Evolutionary conservation across 1,284 basidiomycete species (phyloP).

Genomic region (Cutaneotrichosporon cyanovorans): DNA sequence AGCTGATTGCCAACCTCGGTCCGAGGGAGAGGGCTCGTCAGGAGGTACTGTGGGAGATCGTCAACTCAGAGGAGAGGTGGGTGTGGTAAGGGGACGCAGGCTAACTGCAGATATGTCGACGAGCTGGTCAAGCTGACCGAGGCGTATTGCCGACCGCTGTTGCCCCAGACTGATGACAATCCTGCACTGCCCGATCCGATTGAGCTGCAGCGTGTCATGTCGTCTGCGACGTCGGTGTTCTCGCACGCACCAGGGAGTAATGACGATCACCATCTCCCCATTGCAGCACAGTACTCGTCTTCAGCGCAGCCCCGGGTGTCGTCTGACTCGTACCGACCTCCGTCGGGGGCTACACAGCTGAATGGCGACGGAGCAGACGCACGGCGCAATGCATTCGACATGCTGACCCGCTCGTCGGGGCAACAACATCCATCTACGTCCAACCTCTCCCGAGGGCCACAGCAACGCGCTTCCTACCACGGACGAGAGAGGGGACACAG

Average conservation of each 20-base stretch:
- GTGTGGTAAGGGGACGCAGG: slow-evolving; percentile 27
- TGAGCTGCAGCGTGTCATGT: slow-evolving; percentile 21
- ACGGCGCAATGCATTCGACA: slow-evolving; percentile 30
- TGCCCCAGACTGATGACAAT: slow-evolving; percentile 59
- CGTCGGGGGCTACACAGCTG: background rate
- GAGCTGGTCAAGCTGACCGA: slow-evolving; percentile 87
- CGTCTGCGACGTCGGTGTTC: slow-evolving; percentile 3
- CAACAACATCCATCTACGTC: background rate
- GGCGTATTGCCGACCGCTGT: slow-evolving; percentile 79
- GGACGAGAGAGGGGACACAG: slow-evolving; percentile 3
- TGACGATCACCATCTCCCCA: slow-evolving; percentile 54
- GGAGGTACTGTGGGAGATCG: slow-evolving; percentile 96
- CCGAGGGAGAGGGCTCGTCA: slow-evolving; percentile 89
- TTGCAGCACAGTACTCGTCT: slow-evolving; percentile 68
- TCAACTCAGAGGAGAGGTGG: slow-evolving; percentile 89
- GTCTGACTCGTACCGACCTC: slow-evolving; percentile 6
- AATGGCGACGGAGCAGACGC: slow-evolving; percentile 10
- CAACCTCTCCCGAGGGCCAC: background rate
- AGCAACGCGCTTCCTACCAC: background rate
- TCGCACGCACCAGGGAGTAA: background rate
- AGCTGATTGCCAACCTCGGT: slow-evolving; percentile 86
- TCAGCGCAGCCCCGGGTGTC: slow-evolving; percentile 7
- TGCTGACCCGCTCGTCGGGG: slow-evolving; percentile 23
- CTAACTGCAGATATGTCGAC: slow-evolving; percentile 66
- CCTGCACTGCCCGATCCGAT: slow-evolving; percentile 45